Conservation (phyloP, 805 yeast species). For the Tetrapisispora iriomotensis region DNA sequence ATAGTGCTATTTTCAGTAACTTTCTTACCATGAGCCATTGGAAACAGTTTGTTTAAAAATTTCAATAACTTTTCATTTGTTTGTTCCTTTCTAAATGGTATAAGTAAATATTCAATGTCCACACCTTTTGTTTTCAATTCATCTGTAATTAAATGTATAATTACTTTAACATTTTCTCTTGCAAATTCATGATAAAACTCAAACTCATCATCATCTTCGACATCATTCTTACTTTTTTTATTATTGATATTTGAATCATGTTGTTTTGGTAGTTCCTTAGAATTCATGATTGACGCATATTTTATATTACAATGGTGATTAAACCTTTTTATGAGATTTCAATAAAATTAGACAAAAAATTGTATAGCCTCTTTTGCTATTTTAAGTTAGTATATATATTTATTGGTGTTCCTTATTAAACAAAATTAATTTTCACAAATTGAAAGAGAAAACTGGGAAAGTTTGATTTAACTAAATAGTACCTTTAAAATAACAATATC, state of each 20-base stretch:
- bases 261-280: neutral
- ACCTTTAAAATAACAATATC: no score
- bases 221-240: neutral
- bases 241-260: neutral
- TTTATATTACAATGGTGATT: no score
- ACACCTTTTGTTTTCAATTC: constrained; percentile 64
- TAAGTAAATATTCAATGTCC: constrained; percentile 59
- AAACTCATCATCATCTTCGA: constrained; percentile 24
- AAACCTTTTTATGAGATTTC: no score
- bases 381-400: no score
- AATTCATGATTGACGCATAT: constrained; percentile 1
- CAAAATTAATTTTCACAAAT: no score
- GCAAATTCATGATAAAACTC: constrained; percentile 41
- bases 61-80: constrained; percentile 49
- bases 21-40: constrained; percentile 40
- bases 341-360: no score
- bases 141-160: constrained; percentile 60
- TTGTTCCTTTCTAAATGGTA: constrained; percentile 69
- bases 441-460: no score
- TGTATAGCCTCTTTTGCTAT: no score
- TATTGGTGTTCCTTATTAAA: neutral
- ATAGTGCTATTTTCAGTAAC: constrained; percentile 35
- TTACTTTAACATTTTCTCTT: constrained; percentile 54
- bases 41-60: constrained; percentile 50
- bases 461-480: no score